Evolutionary conservation across 768 basidiomycete genomes (phyloP).

Genomic region (Hypsizygus marmoreus): DNA sequence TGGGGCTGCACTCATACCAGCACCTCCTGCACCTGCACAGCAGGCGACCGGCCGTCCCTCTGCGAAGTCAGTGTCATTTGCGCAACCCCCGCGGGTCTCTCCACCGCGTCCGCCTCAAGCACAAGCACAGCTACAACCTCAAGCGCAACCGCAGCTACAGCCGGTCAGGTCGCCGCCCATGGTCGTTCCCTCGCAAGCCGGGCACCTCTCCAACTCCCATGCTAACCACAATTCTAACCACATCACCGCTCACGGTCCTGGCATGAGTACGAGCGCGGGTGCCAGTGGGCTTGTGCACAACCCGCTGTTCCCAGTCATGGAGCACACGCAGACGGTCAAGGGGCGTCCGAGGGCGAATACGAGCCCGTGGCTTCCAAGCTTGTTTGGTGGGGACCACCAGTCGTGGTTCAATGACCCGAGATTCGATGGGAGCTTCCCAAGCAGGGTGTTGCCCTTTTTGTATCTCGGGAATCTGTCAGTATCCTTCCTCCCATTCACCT

Average conservation of each 20-base stretch:
- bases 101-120: too few species aligned
- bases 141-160: neutral
- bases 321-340: conserved; percentile 23
- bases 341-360: conserved; percentile 72
- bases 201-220: too few species aligned
- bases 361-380: conserved; percentile 61
- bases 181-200: conserved; percentile 26
- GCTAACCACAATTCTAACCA: too few species aligned
- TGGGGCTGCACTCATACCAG: conserved; percentile 1
- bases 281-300: neutral
- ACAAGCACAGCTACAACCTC: conserved; percentile 8
- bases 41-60: conserved; percentile 38
- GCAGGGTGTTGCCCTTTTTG: conserved; percentile 87
- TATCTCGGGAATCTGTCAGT: conserved; percentile 94
- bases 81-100: conserved; percentile 31
- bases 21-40: neutral
- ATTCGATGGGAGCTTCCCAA: conserved; percentile 96
- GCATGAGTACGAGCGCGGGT: too few species aligned
- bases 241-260: too few species aligned
- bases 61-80: conserved; percentile 53
- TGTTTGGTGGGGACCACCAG: conserved; percentile 71
- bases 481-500: conserved; percentile 13
- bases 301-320: neutral
- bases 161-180: conserved; percentile 18
- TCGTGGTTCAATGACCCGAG: conserved; percentile 93